These are phyloP conservation scores for Wickerhamiella azymoides DNA, from an alignment of 805 yeast species.

Conservation along the genomic window DNA sequence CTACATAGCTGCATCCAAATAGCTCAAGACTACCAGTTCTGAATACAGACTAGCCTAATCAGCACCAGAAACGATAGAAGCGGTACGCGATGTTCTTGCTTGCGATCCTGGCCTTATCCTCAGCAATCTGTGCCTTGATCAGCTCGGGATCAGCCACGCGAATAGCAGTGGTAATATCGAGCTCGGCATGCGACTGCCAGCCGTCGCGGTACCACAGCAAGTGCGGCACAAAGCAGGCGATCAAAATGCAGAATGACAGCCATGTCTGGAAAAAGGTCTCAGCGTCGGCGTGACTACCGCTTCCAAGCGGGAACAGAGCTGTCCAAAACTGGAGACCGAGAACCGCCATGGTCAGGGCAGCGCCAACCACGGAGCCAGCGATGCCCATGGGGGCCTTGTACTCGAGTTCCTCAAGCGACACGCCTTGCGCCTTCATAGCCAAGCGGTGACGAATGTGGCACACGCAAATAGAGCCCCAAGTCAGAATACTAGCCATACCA, in stretches of 20 bases:
- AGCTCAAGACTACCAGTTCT: too few relatives aligned
- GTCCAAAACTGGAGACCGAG: slow-evolving; percentile 72
- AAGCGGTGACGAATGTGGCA: slow-evolving; percentile 56
- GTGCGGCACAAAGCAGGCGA: slow-evolving; percentile 10
- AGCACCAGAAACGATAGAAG: slow-evolving; percentile 16
- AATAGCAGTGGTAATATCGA: slow-evolving; percentile 15
- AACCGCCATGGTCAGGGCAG: slow-evolving; percentile 41
- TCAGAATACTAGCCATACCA: slow-evolving; percentile 59
- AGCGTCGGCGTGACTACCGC: slow-evolving; percentile 25
- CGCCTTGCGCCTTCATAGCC: slow-evolving; percentile 49
- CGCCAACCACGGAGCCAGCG: slow-evolving; percentile 52
- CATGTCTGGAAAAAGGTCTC: slow-evolving; percentile 38
- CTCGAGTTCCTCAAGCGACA: slow-evolving; percentile 52
- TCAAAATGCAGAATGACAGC: slow-evolving; percentile 31
- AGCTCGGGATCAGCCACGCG: slow-evolving; percentile 14
- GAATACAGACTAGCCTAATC: too few relatives aligned
- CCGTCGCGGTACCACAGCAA: slow-evolving; percentile 12
- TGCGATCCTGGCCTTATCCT: slow-evolving; percentile 9
- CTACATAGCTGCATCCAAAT: too few relatives aligned
- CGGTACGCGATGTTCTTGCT: slow-evolving; percentile 7
- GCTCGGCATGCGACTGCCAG: slow-evolving; percentile 11
- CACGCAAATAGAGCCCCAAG: slow-evolving; percentile 63
- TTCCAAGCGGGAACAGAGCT: slow-evolving; percentile 58
- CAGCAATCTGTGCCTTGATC: slow-evolving; percentile 10
- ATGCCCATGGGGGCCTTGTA: slow-evolving; percentile 57